phyloP scores from a whole-genome alignment of 2,329 filamentous ascomycete species.

The Gnomoniopsis smithogilvyi region DNA sequence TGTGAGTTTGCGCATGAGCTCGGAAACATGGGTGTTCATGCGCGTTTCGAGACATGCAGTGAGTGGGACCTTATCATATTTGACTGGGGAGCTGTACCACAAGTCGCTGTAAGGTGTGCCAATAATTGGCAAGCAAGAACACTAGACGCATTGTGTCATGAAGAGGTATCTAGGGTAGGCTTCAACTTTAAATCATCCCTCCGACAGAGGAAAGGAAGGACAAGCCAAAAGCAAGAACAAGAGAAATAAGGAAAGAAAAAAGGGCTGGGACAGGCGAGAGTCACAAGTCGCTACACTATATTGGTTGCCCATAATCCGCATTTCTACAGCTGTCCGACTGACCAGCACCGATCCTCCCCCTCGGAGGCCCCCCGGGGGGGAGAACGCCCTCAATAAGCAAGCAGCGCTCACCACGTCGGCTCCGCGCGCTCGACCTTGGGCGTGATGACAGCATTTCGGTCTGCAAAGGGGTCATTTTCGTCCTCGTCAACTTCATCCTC shows the following conservation, averaged over 20 bases:
- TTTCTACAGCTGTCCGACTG: not conserved
- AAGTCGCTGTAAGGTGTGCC: too few species aligned
- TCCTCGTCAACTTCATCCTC: slow-evolving; percentile 63
- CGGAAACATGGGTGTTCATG: too few species aligned
- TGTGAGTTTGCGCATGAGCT: too few species aligned
- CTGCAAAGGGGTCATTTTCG: slow-evolving; percentile 84
- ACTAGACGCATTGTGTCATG: too few species aligned
- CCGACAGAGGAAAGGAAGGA: not conserved
- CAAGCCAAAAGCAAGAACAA: not conserved
- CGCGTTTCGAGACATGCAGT: too few species aligned
- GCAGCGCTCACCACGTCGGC: slow-evolving; percentile 28
- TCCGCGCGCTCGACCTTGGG: slow-evolving; percentile 36
- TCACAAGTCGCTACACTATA: not conserved
- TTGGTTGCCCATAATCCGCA: not conserved
- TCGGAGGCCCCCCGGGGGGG: too few species aligned
- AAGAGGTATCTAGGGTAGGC: too few species aligned
- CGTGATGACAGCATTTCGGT: slow-evolving; percentile 65
- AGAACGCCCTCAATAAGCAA: not conserved
- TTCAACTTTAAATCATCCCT: not conserved
- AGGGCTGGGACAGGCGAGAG: not conserved
- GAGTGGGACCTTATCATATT: too few species aligned
- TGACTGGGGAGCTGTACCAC: too few species aligned
- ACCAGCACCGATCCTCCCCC: not conserved
- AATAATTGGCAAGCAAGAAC: too few species aligned
- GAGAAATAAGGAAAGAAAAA: not conserved